Conservation (phyloP, 179 eudicot genomes). For the Nepenthes alata region DNA sequence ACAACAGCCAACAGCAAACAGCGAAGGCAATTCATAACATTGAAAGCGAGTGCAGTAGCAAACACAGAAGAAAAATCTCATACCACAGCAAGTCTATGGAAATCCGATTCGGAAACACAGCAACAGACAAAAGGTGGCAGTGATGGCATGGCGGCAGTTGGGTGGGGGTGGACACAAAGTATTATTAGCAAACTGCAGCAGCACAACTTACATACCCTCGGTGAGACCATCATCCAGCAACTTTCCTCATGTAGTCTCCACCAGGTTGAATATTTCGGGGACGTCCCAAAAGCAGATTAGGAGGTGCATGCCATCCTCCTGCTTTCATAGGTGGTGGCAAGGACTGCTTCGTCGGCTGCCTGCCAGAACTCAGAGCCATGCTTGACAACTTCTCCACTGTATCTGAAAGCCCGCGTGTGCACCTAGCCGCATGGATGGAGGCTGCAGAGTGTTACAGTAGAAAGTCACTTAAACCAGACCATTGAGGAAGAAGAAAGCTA, state of each 20-base stretch:
- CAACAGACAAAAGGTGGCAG: constrained; percentile 5
- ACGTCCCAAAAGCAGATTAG: constrained; percentile 27
- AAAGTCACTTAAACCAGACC: not conserved
- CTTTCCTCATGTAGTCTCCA: constrained; percentile 19
- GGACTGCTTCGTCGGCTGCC: constrained; percentile 41
- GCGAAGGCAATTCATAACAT: too few species aligned
- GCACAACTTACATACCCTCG: not conserved
- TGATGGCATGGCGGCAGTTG: constrained; percentile 17
- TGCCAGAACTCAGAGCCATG: constrained; percentile 40
- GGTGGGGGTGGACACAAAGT: not conserved
- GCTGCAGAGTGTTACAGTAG: constrained; percentile 19
- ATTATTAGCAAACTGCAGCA: not conserved
- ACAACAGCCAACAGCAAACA: too few species aligned
- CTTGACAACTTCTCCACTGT: constrained; percentile 62
- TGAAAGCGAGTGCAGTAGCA: too few species aligned
- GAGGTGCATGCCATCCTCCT: constrained; percentile 43
- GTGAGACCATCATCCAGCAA: constrained; percentile 20
- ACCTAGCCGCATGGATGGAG: constrained; percentile 24
- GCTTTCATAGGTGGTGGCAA: constrained; percentile 55
- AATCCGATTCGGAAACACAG: too few species aligned
- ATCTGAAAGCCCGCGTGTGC: constrained; percentile 41
- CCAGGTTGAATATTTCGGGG: constrained; percentile 27
- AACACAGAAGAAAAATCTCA: too few species aligned
- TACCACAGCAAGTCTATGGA: too few species aligned
- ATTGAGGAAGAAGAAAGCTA: too few species aligned